These are phyloP conservation scores for Camellia granthamiana DNA, from an alignment of 148 eudicot genomes.

Conservation along the genomic window DNA sequence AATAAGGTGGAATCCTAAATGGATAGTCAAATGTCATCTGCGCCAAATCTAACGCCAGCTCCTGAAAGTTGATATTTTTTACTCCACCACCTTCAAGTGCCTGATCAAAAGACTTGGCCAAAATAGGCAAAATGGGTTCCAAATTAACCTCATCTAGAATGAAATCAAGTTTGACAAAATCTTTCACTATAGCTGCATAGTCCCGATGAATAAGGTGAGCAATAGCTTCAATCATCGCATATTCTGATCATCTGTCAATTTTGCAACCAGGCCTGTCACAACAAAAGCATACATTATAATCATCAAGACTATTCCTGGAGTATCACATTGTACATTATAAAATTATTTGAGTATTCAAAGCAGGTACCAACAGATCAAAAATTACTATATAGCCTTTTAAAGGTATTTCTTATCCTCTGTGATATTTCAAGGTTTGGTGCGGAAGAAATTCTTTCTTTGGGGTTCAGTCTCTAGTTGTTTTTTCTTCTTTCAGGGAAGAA, in stretches of 20 bases:
- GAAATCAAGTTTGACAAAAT: slow-evolving; percentile 90
- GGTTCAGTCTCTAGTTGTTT: too few relatives aligned
- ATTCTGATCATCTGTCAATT: slow-evolving; percentile 96
- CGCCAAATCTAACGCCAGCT: slow-evolving; percentile 92
- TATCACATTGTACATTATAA: too few relatives aligned
- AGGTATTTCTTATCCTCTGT: too few relatives aligned
- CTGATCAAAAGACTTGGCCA: slow-evolving; percentile 97
- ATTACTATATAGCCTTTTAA: too few relatives aligned
- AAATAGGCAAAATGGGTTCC: slow-evolving; percentile 92
- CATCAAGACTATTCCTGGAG: background rate
- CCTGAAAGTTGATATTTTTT: slow-evolving; percentile 93
- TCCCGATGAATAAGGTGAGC: slow-evolving; percentile 97
- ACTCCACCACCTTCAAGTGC: slow-evolving; percentile 99
- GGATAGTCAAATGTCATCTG: slow-evolving; percentile 99
- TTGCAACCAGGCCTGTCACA: slow-evolving; percentile 81
- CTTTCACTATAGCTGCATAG: slow-evolving; percentile 93
- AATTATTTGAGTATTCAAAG: background rate
- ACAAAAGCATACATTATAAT: slow-evolving; percentile 20
- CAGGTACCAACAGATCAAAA: background rate
- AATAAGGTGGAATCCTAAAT: slow-evolving; percentile 95
- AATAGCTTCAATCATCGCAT: slow-evolving; percentile 99
- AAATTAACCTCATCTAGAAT: slow-evolving; percentile 89
- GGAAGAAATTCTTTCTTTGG: too few relatives aligned
- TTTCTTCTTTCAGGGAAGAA: too few relatives aligned
- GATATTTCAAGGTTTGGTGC: too few relatives aligned